A percentile compares a stretch with the other conserved stretches of the same genome.
Evolutionary conservation across 352 stramenopile species (phyloP).

Genomic region (Stramenopiles sp.): DNA sequence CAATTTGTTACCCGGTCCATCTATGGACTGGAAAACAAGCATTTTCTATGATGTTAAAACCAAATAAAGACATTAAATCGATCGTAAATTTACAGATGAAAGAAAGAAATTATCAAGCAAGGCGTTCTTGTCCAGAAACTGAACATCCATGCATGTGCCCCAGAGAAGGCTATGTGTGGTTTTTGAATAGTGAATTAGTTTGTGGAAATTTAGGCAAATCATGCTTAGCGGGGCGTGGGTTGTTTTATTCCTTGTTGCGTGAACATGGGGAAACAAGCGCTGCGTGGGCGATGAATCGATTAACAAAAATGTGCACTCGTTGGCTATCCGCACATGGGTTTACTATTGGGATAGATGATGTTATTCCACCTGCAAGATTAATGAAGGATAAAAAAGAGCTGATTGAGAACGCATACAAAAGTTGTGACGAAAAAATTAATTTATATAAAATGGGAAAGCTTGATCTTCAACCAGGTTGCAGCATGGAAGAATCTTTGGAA

Average conservation of each 20-base stretch:
- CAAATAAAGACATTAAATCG: constrained; percentile 53
- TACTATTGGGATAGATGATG: constrained; percentile 98
- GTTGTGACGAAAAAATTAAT: constrained; percentile 28
- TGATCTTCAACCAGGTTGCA: constrained; percentile 80
- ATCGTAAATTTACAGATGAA: constrained; percentile 59
- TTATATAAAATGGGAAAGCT: constrained; percentile 28
- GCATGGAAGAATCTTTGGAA: constrained; percentile 90
- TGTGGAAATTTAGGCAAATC: constrained; percentile 96
- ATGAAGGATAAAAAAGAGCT: constrained; percentile 79
- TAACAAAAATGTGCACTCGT: constrained; percentile 87
- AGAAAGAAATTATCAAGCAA: constrained; percentile 85
- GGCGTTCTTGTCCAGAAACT: constrained; percentile 18
- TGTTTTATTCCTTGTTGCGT: constrained; percentile 91
- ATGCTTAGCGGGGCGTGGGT: constrained; percentile 84
- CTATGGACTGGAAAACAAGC: constrained; percentile 99
- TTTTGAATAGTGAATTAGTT: constrained; percentile 91
- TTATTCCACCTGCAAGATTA: constrained; percentile 84
- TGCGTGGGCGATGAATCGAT: constrained; percentile 87
- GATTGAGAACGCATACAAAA: constrained; percentile 45
- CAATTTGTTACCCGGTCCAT: constrained; percentile 52
- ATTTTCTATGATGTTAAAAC: constrained; percentile 56
- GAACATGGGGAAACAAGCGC: constrained; percentile 75
- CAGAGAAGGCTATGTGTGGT: constrained; percentile 90
- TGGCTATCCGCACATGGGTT: constrained; percentile 96
- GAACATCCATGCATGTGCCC: constrained; percentile 76